These are phyloP conservation scores for Vitis hybrid DNA, from an alignment of 177 flowering plant species.

Conservation along the genomic window DNA sequence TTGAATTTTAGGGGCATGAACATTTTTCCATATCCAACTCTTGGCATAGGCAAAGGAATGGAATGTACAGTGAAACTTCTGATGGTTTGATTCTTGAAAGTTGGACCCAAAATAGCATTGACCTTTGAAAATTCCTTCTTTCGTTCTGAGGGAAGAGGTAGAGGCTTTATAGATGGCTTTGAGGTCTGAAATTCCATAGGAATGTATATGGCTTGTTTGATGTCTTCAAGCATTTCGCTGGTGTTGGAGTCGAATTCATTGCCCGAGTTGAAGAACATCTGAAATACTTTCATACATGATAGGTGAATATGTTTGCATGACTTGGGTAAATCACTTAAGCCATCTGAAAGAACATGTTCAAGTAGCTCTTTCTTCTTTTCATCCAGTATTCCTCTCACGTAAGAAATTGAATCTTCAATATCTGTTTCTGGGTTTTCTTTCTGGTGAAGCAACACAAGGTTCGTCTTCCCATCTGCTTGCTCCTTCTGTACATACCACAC, in stretches of 20 bases:
- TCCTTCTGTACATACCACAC: background rate
- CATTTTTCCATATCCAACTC: too few relatives aligned
- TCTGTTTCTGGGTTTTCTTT: background rate
- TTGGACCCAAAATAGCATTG: too few relatives aligned
- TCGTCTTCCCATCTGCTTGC: background rate
- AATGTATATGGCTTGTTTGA: background rate
- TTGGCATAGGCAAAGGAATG: too few relatives aligned
- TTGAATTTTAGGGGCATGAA: too few relatives aligned
- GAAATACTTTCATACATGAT: background rate
- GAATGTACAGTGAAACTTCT: too few relatives aligned
- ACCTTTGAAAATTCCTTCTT: too few relatives aligned
- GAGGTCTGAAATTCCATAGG: too few relatives aligned
- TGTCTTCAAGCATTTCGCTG: background rate
- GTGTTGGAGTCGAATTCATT: background rate
- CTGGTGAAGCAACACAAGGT: background rate
- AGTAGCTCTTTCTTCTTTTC: background rate
- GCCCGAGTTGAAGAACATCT: background rate
- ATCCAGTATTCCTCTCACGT: background rate
- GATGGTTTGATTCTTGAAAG: too few relatives aligned
- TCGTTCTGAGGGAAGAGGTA: too few relatives aligned
- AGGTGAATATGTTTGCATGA: background rate
- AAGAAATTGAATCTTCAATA: background rate
- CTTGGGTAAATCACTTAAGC: background rate
- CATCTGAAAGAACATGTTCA: background rate
- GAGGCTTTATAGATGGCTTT: too few relatives aligned